Conservation (phyloP, 805 yeast genomes). For the Pichia rugopelliculosa region DNA sequence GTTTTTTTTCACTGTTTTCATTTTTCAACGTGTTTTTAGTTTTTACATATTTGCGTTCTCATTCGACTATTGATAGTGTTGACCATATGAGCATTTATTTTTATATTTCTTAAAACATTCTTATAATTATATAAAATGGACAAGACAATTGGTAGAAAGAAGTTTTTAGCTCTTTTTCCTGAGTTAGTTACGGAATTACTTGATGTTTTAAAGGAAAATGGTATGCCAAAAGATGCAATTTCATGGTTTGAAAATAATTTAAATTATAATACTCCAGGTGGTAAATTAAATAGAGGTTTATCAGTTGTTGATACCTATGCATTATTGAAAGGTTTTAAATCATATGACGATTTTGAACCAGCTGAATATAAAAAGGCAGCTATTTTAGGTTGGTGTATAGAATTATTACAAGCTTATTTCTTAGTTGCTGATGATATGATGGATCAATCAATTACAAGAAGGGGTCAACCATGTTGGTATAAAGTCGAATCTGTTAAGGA, state of each 20-base stretch:
- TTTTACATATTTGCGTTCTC: too few relatives aligned
- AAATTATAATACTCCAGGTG: conserved; percentile 90
- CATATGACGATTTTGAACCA: conserved; percentile 46
- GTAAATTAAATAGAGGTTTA: conserved; percentile 92
- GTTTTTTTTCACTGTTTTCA: too few relatives aligned
- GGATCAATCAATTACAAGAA: conserved; percentile 94
- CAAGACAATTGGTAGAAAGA: conserved; percentile 38
- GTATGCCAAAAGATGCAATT: conserved; percentile 80
- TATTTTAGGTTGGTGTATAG: conserved; percentile 91
- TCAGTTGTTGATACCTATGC: conserved; percentile 92
- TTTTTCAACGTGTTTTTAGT: background rate
- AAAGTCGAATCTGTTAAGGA: conserved; percentile 70
- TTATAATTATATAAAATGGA: conserved; percentile 20
- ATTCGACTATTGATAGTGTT: too few relatives aligned
- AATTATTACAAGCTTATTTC: conserved; percentile 91
- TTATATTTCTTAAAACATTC: background rate
- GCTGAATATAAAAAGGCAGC: conserved; percentile 81
- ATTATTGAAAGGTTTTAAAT: conserved; percentile 57
- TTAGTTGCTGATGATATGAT: conserved; percentile 97
- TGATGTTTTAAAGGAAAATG: conserved; percentile 53
- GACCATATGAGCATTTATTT: too few relatives aligned
- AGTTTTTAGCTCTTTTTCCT: conserved; percentile 66
- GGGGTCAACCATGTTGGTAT: conserved; percentile 99
- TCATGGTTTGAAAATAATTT: conserved; percentile 73
- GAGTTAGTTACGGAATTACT: conserved; percentile 68